Evolutionary conservation across 176 grass and related monocot species (phyloP).

Genomic region (Thinopyrum elongatum): DNA sequence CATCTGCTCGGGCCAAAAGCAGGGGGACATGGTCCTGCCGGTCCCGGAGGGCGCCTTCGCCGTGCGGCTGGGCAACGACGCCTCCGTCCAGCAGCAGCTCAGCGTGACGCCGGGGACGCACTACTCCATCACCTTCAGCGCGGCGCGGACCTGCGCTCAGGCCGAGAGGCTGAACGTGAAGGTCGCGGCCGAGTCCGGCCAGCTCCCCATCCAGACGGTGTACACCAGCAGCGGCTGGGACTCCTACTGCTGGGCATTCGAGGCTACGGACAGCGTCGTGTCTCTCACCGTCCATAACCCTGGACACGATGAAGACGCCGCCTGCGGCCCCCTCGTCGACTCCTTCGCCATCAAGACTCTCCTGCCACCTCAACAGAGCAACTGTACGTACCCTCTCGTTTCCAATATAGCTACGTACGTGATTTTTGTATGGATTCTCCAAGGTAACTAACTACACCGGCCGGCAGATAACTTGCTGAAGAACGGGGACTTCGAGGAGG

Average conservation of each 20-base stretch:
- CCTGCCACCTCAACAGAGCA: conserved; percentile 9
- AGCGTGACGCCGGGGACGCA: conserved; percentile 21
- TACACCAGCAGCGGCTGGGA: conserved; percentile 69
- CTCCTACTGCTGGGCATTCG: conserved; percentile 62
- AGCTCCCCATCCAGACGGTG: conserved; percentile 56
- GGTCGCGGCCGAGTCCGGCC: conserved; percentile 32
- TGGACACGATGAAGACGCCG: conserved; percentile 37
- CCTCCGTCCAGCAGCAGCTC: conserved; percentile 49
- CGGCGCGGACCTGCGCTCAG: conserved; percentile 65
- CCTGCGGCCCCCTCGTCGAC: conserved; percentile 59
- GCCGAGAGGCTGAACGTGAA: conserved; percentile 54
- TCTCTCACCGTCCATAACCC: conserved; percentile 48
- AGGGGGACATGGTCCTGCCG: conserved; percentile 55
- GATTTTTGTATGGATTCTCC: no score
- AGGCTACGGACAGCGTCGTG: not conserved
- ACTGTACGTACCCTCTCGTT: conserved; percentile 17
- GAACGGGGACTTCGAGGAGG: conserved; percentile 72
- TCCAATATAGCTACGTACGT: not conserved
- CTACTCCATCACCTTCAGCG: conserved; percentile 70
- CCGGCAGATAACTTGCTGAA: conserved; percentile 41
- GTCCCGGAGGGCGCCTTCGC: conserved; percentile 62
- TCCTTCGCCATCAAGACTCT: conserved; percentile 33
- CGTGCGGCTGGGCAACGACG: conserved; percentile 58
- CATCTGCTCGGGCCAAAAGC: conserved; percentile 46
- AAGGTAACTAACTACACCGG: not conserved